Percentiles rank a stretch among this genome's conserved stretches.
Evolutionary conservation across 768 basidiomycete genomes (phyloP).

Genomic region (Xerocomellus dryophilus): DNA sequence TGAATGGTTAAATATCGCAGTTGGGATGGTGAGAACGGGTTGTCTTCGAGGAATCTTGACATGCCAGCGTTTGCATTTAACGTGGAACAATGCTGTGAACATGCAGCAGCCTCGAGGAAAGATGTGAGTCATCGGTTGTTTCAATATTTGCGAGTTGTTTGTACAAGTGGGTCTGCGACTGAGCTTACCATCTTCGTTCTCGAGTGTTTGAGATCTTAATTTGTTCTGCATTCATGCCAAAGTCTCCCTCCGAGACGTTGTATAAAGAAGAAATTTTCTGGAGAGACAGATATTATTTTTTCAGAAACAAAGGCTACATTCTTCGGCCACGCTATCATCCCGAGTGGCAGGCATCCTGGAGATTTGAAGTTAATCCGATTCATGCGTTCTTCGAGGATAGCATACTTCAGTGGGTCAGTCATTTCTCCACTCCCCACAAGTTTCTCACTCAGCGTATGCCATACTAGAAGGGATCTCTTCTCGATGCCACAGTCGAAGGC

Average conservation of each 20-base stretch:
- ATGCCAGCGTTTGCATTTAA: no score
- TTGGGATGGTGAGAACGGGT: no score
- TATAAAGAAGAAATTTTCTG: conserved; percentile 12
- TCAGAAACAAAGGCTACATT: conserved; percentile 20
- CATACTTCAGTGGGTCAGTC: conserved; percentile 2
- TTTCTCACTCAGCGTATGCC: no score
- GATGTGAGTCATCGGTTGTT: no score
- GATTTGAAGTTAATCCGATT: background rate
- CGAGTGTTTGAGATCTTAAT: no score
- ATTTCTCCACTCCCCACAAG: background rate
- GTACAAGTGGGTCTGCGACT: no score
- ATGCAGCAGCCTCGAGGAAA: background rate
- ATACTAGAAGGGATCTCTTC: background rate
- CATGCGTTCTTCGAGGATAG: background rate
- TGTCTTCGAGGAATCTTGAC: no score
- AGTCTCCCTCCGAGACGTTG: background rate
- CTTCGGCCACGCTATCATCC: conserved; percentile 28
- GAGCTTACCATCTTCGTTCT: no score
- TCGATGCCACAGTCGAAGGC: conserved; percentile 9
- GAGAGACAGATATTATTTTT: conserved; percentile 17
- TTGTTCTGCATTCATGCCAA: background rate
- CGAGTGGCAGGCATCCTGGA: conserved; percentile 32
- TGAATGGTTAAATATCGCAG: no score
- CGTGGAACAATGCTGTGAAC: background rate
- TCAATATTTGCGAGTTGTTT: background rate